Base-by-base conservation (phyloP, 306 rosid species). In the Canavalia ensiformis region DNA sequence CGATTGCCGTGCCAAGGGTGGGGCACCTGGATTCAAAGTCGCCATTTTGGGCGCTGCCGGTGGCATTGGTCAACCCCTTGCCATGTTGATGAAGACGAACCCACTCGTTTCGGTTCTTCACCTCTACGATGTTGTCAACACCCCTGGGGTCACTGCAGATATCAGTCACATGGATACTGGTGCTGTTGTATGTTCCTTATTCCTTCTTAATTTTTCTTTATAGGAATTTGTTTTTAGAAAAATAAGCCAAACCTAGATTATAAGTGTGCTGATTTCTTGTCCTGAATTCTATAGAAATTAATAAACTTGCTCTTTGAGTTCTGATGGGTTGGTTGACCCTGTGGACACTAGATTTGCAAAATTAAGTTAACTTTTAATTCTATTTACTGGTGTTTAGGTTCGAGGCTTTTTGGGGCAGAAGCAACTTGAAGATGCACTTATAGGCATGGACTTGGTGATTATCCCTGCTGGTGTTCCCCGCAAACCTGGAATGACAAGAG, bases 401-500 rank as follows among this genome's bases (percentile, higher is more conserved):
- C 89, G 94, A 34, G 97, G 94, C 28, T 95, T 95, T 86, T 83
- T 95, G 81, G 94, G 98, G 80, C 94, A 89, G 75, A 82, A 78
- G 75, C 93, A 95, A 88, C 97, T 95, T 77, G 98, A 93, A 90
- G 91, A 79, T 74, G 97, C 98, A 29, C 96, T 95, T 37, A 81
- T 81, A 6, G 97, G 99, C 72, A 81, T 95, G 88, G 97, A 95
- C 84, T 93, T 95, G 84, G 91, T 95, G 63, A 85, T 95, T 84
- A 88, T 95, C 79, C 98, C 97, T 7, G 98, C 98, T 5, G 97
- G 98, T 13, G 93, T 95, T 59, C 98, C 99, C 1, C 89, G 99
- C 59, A 93, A 95, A 86, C 99, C 99, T 2, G 99, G 98, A 85
- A 95, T 91, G 98, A 95, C 99, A 0, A 93, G 98, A 84, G 98